These are phyloP conservation scores for Lepraria neglecta DNA, from an alignment of 495 filamentous ascomycete species.

Conservation along the genomic window DNA sequence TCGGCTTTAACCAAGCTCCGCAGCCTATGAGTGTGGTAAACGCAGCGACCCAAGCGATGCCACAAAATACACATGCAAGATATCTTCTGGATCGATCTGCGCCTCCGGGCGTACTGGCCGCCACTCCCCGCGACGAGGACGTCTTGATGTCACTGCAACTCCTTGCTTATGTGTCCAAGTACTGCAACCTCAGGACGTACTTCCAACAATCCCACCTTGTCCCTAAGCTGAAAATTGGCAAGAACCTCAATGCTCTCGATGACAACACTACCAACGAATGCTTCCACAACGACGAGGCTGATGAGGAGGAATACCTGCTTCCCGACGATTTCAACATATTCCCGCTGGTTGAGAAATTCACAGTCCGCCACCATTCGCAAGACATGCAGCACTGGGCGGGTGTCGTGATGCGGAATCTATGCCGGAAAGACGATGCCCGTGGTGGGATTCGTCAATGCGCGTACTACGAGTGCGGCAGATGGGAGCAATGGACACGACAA, in stretches of 20 bases:
- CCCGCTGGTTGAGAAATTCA: constrained; percentile 96
- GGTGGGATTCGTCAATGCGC: constrained; percentile 95
- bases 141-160: constrained; percentile 98
- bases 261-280: constrained; percentile 42
- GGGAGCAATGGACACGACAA: constrained; percentile 92
- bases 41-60: constrained; percentile 61
- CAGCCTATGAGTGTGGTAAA: constrained; percentile 59
- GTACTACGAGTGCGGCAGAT: constrained; percentile 95
- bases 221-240: constrained; percentile 81
- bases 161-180: constrained; percentile 95
- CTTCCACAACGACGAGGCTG: constrained; percentile 38
- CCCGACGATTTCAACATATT: constrained; percentile 97
- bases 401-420: constrained; percentile 97
- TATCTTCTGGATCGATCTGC: constrained; percentile 68
- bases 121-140: constrained; percentile 94
- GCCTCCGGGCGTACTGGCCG: constrained; percentile 62
- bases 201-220: constrained; percentile 94
- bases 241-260: constrained; percentile 73
- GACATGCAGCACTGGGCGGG: constrained; percentile 99
- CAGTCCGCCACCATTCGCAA: constrained; percentile 82
- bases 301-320: constrained; percentile 78
- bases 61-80: constrained; percentile 60
- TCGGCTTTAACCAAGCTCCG: constrained; percentile 72
- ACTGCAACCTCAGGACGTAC: constrained; percentile 90
- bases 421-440: constrained; percentile 89